A percentile compares a stretch with the other conserved stretches of the same genome.
phyloP scores from a whole-genome alignment of 83 land plant species.

The Diphasiastrum complanatum region DNA sequence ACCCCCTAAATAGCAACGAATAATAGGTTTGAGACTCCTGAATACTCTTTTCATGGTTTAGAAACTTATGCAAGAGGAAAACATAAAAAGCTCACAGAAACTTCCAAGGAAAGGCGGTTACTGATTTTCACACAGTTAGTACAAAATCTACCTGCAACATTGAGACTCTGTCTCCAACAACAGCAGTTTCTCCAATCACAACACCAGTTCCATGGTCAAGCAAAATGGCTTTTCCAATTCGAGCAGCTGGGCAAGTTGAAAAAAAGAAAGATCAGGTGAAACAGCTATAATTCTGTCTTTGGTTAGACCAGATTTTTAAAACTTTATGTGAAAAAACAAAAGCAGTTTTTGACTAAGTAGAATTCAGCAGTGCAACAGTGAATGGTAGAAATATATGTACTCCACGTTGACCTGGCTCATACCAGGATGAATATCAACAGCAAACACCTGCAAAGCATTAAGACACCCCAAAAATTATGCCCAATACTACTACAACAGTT shows the following conservation, averaged over 20 bases:
- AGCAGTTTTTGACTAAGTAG: too few species aligned
- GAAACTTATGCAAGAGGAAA: not conserved
- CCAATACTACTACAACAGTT: too few species aligned
- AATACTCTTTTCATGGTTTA: not conserved
- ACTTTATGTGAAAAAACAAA: not conserved
- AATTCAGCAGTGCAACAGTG: too few species aligned
- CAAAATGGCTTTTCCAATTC: conserved; percentile 78
- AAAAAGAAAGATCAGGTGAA: not conserved
- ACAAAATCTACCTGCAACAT: conserved; percentile 58
- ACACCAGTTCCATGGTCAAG: conserved; percentile 89
- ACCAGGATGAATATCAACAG: conserved; percentile 93
- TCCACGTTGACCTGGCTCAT: not conserved
- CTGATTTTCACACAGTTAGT: not conserved
- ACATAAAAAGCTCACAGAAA: not conserved
- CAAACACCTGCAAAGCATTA: conserved; percentile 89
- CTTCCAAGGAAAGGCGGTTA: not conserved
- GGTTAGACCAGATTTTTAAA: not conserved
- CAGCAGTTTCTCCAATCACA: conserved; percentile 90
- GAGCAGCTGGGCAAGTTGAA: conserved; percentile 76
- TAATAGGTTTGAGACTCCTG: not conserved
- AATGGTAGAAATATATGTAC: not conserved
- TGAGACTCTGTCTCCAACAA: conserved; percentile 83
- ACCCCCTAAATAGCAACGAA: conserved; percentile 49
- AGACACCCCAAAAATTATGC: too few species aligned
- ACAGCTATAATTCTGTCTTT: not conserved